Evolutionary conservation across 108 stramenopile genomes (phyloP).

Genomic region (Cyclotella kingstonii): DNA sequence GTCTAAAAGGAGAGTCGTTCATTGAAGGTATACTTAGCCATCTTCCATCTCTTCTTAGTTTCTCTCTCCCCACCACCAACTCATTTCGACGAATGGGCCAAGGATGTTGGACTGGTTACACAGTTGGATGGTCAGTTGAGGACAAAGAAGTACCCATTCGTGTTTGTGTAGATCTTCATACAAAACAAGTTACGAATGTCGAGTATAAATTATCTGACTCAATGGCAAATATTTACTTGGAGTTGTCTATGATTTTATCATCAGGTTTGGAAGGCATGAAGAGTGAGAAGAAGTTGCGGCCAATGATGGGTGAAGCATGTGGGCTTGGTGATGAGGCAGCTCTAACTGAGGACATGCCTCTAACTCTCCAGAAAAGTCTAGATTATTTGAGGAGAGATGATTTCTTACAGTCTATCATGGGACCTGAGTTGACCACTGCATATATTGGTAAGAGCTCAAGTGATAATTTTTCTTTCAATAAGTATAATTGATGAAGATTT

Average conservation of each 20-base stretch:
- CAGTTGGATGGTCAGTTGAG: slow-evolving; percentile 69
- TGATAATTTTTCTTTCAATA: not conserved
- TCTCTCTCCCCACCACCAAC: slow-evolving; percentile 68
- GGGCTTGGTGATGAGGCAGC: not conserved
- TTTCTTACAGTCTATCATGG: slow-evolving; percentile 44
- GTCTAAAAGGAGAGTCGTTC: slow-evolving; percentile 55
- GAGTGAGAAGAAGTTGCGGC: slow-evolving; percentile 39
- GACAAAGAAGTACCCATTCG: slow-evolving; percentile 77
- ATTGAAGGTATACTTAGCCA: slow-evolving; percentile 75
- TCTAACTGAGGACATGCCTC: slow-evolving; percentile 35
- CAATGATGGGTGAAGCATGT: slow-evolving; percentile 19
- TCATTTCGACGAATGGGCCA: slow-evolving; percentile 73
- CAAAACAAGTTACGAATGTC: slow-evolving; percentile 56
- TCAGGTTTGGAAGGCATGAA: slow-evolving; percentile 69
- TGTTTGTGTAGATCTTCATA: slow-evolving; percentile 52
- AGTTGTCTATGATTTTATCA: slow-evolving; percentile 57
- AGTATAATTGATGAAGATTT: not conserved
- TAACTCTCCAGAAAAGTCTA: slow-evolving; percentile 49
- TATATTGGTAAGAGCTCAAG: slow-evolving; percentile 32
- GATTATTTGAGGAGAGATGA: slow-evolving; percentile 47
- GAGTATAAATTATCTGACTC: slow-evolving; percentile 72
- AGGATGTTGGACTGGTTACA: slow-evolving; percentile 81
- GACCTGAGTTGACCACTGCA: slow-evolving; percentile 45
- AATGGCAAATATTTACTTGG: slow-evolving; percentile 72
- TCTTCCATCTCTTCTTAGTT: slow-evolving; percentile 62